Evolutionary conservation across 805 yeast genomes (phyloP), one percentile per base, ranked within the genome.

Genomic region (Candida verbasci): DNA sequence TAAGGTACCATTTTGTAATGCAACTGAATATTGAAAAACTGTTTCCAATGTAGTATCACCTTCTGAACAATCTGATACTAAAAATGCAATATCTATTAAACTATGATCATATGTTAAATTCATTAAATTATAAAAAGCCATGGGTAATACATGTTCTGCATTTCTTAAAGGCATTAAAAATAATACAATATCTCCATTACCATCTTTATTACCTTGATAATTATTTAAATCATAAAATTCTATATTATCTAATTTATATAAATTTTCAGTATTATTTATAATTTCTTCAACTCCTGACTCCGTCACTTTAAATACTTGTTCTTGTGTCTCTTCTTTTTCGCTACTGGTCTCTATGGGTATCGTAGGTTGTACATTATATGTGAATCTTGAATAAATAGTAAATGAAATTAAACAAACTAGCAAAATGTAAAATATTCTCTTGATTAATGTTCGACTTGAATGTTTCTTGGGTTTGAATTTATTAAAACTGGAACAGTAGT

Each of bases 101-200:
- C 75, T 71, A 54, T 87, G 96, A 38, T 85, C 87, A 54, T 86
- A 86, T 1, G 94, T 85, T 59, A 86, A 65, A 56, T 86, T 86
- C 91, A 83, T 84, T 59, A 86, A 63, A 59, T 86, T 85, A 50
- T 81, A 80, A 62, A 87, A 86, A 71, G 88, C 86, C 67, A 86
- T 67, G 9, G 93, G 88, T 43, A 86, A 61, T 15, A 84, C 89
- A 20, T 72, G 67, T 48, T 76, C 83, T 0, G 95, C 94, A 50
- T 86, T 82, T 58, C 94, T 68, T 42, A 86, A 62, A 8, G 96
- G 96, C 51, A 86, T 73, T 42, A 82, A 68, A 35, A 87, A 60
- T 38, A 86, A 61, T 10, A 86, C 78, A 32, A 78, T 74, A 44
- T 86, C 94, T 10, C 77, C 74, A 11, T 55, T 56, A 11, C 85